Base-by-base conservation (phyloP, 2,329 filamentous ascomycete genomes). In the Fusarium oxysporum region DNA sequence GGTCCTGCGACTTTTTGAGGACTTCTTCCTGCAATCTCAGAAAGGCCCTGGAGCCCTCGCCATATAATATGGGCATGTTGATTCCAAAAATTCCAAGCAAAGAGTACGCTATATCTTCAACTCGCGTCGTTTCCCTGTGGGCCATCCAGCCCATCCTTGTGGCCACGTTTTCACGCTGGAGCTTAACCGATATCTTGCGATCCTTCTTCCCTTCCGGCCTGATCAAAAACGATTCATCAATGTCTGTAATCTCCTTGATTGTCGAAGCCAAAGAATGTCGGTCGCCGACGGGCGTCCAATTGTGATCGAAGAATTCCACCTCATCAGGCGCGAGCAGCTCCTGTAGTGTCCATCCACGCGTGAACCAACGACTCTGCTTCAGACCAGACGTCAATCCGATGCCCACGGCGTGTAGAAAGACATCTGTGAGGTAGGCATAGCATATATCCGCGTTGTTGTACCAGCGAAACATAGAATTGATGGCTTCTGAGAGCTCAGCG, bases 91-190 rank as follows among this genome's bases (percentile, higher is more conserved):
- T 68, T 2, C 81, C 82, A 38, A 83, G 66, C 33, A 83, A 56
- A 33, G 77, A 80, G 60, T 83, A 83, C 1, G 81, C 81, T 44
- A 74, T 67, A 65, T 83, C 81, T 43, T 82, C 77, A 37, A 48
- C 19, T 14, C 78, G 76, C 2, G 70, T 77, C 7, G 80, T 82
- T 45, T 78, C 60, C 21, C 82, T 75, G 23, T 70, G 61, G 10
- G 80, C 71, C n/a, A 79, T 80, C 81, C 81, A 83, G 23, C 77
- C 77, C 80, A 83, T 82, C 53, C 78, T 73, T 45, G 75, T 66
- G 21, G 82, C 80, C 53, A 78, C 62, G 62, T 75, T 78, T 67
- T 77, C 76, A 59, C 70, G 68, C 48, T 74, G 65, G 30, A 78
- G 57, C 33, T 76, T 53, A 45, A 51, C 63, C 45, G 66, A 55